A percentile compares a stretch with the other conserved stretches of the same genome.
phyloP scores from a whole-genome alignment of 2,329 filamentous ascomycete genomes.

The Claviceps sp. region DNA sequence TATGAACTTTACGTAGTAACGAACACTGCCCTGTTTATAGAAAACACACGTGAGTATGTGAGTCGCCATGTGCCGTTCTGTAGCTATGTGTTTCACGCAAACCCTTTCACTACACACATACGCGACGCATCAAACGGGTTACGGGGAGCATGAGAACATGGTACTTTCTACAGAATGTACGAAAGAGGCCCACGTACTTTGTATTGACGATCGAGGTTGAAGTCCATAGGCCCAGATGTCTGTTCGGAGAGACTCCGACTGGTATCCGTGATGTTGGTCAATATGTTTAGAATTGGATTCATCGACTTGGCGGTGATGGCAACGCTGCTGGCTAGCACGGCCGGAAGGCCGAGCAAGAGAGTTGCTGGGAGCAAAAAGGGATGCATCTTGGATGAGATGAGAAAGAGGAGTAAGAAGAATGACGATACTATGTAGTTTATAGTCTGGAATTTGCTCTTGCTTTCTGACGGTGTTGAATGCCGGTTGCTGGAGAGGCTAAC shows the following conservation, averaged over 20 bases:
- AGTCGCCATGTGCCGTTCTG: no score
- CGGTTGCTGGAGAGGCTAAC: no score
- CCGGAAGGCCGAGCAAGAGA: background rate
- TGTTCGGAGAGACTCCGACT: background rate
- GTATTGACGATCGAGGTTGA: background rate
- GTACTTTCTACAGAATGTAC: no score
- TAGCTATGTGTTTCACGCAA: no score
- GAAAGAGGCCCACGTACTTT: no score
- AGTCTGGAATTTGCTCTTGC: background rate
- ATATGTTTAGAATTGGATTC: background rate
- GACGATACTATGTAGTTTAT: background rate
- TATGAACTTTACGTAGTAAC: background rate
- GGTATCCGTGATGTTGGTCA: background rate
- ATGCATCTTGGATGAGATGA: background rate
- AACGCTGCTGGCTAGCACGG: background rate
- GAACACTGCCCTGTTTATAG: background rate
- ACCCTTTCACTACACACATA: no score
- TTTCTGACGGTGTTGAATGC: no score
- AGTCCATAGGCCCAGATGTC: background rate
- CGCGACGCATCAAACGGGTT: no score
- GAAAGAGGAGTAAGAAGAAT: no score
- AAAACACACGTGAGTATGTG: background rate
- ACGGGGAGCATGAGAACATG: no score
- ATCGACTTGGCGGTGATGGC: background rate
- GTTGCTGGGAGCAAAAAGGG: background rate